Evolutionary conservation across 768 basidiomycete genomes (phyloP).

Genomic region (Dioszegia crocea): DNA sequence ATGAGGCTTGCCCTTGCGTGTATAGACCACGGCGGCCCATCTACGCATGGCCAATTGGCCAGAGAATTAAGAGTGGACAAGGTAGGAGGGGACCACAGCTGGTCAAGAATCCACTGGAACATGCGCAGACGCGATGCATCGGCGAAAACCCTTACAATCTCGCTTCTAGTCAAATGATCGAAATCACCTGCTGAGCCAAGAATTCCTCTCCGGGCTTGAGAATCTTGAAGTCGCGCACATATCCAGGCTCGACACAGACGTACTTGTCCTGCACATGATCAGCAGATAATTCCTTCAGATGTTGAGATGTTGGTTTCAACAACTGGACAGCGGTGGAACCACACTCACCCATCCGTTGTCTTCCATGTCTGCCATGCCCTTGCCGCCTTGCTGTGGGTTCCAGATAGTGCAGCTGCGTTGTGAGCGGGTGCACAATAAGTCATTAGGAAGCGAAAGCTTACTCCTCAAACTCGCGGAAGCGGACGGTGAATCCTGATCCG

Average conservation of each 20-base stretch:
- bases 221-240: constrained; percentile 66
- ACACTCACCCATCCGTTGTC: constrained; percentile 69
- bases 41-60: too few species aligned
- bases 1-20: not conserved
- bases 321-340: not conserved
- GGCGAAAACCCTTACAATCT: not conserved
- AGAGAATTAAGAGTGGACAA: too few species aligned
- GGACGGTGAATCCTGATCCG: constrained; percentile 34
- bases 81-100: too few species aligned
- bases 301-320: too few species aligned
- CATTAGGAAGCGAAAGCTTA: constrained; percentile 17
- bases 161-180: constrained; percentile 3
- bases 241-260: constrained; percentile 88
- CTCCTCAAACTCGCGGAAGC: constrained; percentile 45
- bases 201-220: constrained; percentile 66
- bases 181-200: constrained; percentile 70
- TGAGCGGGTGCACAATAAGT: not conserved
- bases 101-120: too few species aligned
- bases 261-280: constrained; percentile 50
- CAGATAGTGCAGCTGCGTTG: constrained; percentile 62
- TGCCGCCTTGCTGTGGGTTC: constrained; percentile 76
- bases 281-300: too few species aligned
- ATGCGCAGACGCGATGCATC: not conserved
- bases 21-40: too few species aligned
- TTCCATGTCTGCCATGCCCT: constrained; percentile 84